Evolutionary conservation across 192 early-diverging fungal species (phyloP).

Genomic region (Cladochytrium replicatum): DNA sequence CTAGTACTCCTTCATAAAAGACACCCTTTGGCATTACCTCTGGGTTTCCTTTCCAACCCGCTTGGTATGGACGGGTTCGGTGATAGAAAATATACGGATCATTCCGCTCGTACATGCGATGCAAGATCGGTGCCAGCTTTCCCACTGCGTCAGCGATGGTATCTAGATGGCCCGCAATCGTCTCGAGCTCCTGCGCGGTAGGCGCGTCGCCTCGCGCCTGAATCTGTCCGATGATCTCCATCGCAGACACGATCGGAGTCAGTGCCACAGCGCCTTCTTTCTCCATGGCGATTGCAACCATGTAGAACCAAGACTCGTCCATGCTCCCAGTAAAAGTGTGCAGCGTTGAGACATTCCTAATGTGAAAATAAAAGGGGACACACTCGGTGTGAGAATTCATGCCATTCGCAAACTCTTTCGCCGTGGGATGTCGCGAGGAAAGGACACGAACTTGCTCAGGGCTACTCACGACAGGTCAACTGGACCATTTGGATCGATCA

Average conservation of each 20-base stretch:
- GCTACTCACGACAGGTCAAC: slow-evolving; percentile 62
- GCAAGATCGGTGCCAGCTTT: slow-evolving; percentile 20
- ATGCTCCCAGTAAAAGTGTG: slow-evolving; percentile 75
- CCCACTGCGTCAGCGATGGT: slow-evolving; percentile 35
- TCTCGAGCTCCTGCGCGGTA: slow-evolving; percentile 30
- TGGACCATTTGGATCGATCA: slow-evolving; percentile 71
- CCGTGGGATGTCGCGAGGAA: neutral
- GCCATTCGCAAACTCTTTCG: neutral
- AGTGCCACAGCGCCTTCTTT: slow-evolving; percentile 60
- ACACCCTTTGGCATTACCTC: slow-evolving; percentile 79
- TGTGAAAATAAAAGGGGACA: neutral
- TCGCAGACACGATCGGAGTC: slow-evolving; percentile 57
- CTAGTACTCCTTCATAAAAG: slow-evolving; percentile 75
- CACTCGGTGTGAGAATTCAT: neutral
- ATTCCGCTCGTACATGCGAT: slow-evolving; percentile 70
- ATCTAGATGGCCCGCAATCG: slow-evolving; percentile 39
- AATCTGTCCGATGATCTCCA: slow-evolving; percentile 54
- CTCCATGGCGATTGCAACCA: slow-evolving; percentile 84
- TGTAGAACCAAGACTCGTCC: slow-evolving; percentile 95
- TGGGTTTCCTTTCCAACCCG: slow-evolving; percentile 87
- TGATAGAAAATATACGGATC: slow-evolving; percentile 93
- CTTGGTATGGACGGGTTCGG: slow-evolving; percentile 82
- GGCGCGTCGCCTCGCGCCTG: no score
- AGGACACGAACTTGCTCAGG: neutral
- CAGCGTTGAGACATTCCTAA: slow-evolving; percentile 69